A percentile compares a stretch with the other conserved stretches of the same genome.
Conservation (phyloP, 148 eudicot species). For the Rhododendron williamsianum region DNA sequence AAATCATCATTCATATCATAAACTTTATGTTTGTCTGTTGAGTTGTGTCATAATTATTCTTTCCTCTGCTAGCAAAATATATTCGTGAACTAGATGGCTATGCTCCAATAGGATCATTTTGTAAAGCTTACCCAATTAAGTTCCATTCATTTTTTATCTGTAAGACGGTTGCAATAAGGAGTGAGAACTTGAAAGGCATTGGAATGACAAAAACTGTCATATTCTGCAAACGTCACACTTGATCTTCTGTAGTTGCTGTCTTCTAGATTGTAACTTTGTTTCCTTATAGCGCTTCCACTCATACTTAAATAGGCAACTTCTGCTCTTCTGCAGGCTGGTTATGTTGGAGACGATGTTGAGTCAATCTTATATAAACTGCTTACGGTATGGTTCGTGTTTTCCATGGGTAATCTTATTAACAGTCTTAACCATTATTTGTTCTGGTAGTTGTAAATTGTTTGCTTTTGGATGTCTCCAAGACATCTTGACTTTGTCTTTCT, state of each 20-base stretch:
- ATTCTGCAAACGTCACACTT: not conserved
- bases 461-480: not conserved
- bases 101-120: not conserved
- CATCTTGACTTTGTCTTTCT: not conserved
- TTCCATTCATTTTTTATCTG: not conserved
- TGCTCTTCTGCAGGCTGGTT: conserved; percentile 74
- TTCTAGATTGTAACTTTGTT: not conserved
- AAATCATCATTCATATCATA: not conserved
- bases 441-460: not conserved
- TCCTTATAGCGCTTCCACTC: not conserved
- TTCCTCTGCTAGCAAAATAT: not conserved
- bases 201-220: not conserved
- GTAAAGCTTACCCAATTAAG: not conserved
- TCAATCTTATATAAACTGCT: conserved; percentile 84
- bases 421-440: not conserved
- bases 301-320: conserved; percentile 2
- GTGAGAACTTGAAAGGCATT: not conserved
- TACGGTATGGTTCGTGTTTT: conserved; percentile 40
- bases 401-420: not conserved
- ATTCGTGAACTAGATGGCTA: not conserved
- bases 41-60: not conserved
- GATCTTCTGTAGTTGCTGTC: not conserved
- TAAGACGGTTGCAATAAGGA: not conserved
- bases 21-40: not conserved
- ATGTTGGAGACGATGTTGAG: conserved; percentile 97